These are phyloP conservation scores for Penicillium odoratum DNA, from an alignment of 495 filamentous ascomycete species.

Conservation along the genomic window DNA sequence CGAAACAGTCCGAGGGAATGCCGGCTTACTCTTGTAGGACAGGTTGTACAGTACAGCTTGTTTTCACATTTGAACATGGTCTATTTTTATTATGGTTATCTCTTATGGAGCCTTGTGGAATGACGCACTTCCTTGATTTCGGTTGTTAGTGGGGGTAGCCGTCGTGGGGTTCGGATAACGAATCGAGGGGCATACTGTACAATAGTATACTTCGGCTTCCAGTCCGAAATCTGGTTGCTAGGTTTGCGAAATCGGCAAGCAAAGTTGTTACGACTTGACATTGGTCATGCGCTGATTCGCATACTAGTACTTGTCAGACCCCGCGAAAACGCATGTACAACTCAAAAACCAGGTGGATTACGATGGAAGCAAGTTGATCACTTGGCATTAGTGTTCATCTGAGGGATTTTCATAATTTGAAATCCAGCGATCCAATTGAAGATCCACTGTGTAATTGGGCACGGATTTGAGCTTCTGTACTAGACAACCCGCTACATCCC, in stretches of 20 bases:
- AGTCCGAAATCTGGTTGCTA: background rate
- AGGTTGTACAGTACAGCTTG: background rate
- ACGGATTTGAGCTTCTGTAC: background rate
- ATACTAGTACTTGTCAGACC: slow-evolving; percentile 1
- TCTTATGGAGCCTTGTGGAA: background rate
- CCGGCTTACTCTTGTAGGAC: slow-evolving; percentile 2
- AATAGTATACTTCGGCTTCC: background rate
- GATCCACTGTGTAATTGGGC: background rate
- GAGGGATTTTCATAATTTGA: background rate
- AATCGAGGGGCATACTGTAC: background rate
- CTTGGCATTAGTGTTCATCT: background rate
- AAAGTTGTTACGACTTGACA: background rate
- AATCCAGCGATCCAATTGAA: background rate
- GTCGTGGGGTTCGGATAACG: slow-evolving; percentile 1
- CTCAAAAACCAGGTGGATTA: background rate
- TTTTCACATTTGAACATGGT: too few species aligned
- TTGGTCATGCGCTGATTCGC: slow-evolving; percentile 1
- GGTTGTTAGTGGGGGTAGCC: slow-evolving; percentile 1
- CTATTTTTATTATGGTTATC: background rate
- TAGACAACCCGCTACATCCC: too few species aligned
- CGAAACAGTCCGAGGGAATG: slow-evolving; percentile 14
- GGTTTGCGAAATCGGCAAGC: background rate
- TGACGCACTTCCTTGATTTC: slow-evolving; percentile 1
- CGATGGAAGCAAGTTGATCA: slow-evolving; percentile 1
- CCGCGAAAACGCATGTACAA: slow-evolving; percentile 5